Evolutionary conservation across 225 moss, liverwort and hornwort genomes (phyloP).

Genomic region (Asterella californica): DNA sequence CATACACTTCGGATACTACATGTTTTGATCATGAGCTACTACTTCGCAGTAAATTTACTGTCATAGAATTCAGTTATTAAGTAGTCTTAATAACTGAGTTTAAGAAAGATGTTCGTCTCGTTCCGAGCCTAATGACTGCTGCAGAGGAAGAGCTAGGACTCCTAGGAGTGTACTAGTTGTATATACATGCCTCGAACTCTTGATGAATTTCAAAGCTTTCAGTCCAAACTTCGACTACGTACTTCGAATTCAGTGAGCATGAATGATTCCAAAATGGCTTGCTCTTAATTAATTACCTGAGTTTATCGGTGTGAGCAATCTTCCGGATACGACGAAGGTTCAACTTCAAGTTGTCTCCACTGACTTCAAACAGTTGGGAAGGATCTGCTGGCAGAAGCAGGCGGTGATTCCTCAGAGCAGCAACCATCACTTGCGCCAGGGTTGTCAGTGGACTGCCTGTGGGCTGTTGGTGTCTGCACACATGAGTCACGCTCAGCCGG

Average conservation of each 20-base stretch:
- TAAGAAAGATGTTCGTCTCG: neutral
- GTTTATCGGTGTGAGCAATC: slow-evolving; percentile 23
- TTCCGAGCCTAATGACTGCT: too few relatives aligned
- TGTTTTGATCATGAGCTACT: too few relatives aligned
- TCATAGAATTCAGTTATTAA: too few relatives aligned
- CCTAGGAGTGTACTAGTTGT: too few relatives aligned
- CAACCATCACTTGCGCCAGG: slow-evolving; percentile 14
- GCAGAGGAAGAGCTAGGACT: too few relatives aligned
- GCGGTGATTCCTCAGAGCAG: slow-evolving; percentile 2
- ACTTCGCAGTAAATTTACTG: too few relatives aligned
- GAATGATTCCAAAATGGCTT: neutral
- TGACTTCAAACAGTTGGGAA: slow-evolving; percentile 20
- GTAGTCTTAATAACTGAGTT: too few relatives aligned
- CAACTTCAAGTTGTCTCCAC: neutral
- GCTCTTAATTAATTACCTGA: slow-evolving; percentile 7
- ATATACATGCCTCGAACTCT: too few relatives aligned
- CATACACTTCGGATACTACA: too few relatives aligned
- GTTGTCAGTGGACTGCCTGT: slow-evolving; percentile 17
- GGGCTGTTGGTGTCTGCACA: slow-evolving; percentile 15
- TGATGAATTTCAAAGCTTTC: too few relatives aligned
- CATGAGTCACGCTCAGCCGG: neutral
- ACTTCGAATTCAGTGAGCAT: neutral
- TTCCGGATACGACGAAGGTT: slow-evolving; percentile 17
- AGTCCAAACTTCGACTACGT: too few relatives aligned
- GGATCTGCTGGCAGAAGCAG: slow-evolving; percentile 10